These are phyloP conservation scores for Eudorina sp. DNA, from an alignment of 139 green algal species.

Conservation along the genomic window DNA sequence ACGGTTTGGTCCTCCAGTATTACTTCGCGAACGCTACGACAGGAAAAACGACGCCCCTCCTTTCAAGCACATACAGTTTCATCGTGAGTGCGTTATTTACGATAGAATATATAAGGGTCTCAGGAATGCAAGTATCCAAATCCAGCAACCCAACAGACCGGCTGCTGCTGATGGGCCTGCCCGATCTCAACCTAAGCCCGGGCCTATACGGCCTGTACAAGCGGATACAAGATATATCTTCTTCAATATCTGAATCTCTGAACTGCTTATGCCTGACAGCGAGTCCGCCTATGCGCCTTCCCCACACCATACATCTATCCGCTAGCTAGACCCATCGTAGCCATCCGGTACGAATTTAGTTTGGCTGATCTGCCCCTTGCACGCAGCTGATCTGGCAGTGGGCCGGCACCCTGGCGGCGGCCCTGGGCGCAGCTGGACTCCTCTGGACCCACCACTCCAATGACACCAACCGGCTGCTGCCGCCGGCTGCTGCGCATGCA, in stretches of 20 bases:
- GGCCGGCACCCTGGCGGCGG: constrained; percentile 2
- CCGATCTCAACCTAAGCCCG: too few relatives aligned
- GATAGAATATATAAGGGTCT: not conserved
- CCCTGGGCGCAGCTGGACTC: constrained; percentile 1
- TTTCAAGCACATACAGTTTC: constrained; percentile 24
- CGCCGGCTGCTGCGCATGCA: too few relatives aligned
- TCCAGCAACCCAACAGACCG: not conserved
- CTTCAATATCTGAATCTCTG: not conserved
- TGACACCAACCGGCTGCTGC: not conserved
- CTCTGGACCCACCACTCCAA: not conserved
- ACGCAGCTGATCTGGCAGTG: constrained; percentile 41
- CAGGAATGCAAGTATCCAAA: not conserved
- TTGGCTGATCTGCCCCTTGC: too few relatives aligned
- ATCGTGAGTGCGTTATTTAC: constrained; percentile 31
- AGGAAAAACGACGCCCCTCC: constrained; percentile 3
- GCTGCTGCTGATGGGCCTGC: too few relatives aligned
- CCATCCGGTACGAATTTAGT: too few relatives aligned
- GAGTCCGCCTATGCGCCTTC: not conserved
- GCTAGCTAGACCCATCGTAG: too few relatives aligned
- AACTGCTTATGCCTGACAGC: not conserved
- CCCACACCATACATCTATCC: not conserved
- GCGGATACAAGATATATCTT: too few relatives aligned
- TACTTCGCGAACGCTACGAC: constrained; percentile 28
- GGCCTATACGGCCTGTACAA: too few relatives aligned
- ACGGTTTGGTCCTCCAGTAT: constrained; percentile 1